These are phyloP conservation scores for Akanthomyces dipterigenus DNA, from an alignment of 2,329 filamentous ascomycete genomes.

Conservation along the genomic window DNA sequence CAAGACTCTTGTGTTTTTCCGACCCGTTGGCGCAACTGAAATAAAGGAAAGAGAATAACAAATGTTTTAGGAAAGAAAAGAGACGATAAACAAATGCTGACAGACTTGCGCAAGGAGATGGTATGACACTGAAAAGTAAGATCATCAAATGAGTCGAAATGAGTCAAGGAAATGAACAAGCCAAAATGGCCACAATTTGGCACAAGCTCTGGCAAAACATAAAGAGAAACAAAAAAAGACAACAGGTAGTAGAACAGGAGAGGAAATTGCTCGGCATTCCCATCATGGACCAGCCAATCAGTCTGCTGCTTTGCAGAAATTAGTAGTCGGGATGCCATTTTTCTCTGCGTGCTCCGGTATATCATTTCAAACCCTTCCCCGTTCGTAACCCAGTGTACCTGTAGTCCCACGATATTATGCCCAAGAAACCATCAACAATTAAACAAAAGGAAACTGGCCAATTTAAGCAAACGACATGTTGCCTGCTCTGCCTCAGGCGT, in stretches of 20 bases:
- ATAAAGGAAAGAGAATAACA: slow-evolving; percentile 17
- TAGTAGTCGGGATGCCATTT: slow-evolving; percentile 29
- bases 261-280: slow-evolving; percentile 28
- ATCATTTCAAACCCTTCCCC: slow-evolving; percentile 10
- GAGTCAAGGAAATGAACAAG: slow-evolving; percentile 8
- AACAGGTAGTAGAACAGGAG: slow-evolving; percentile 18
- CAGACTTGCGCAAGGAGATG: slow-evolving; percentile 20
- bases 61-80: slow-evolving; percentile 57
- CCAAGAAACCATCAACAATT: slow-evolving; percentile 15
- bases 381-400: slow-evolving; percentile 13
- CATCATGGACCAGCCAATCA: slow-evolving; percentile 47
- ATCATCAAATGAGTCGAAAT: slow-evolving; percentile 8
- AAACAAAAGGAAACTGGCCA: slow-evolving; percentile 10
- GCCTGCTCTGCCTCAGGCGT: slow-evolving; percentile 31
- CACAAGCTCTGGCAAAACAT: slow-evolving; percentile 30
- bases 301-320: slow-evolving; percentile 37
- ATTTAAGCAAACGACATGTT: slow-evolving; percentile 8
- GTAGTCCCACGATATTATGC: slow-evolving; percentile 12
- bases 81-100: slow-evolving; percentile 25
- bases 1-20: slow-evolving; percentile 1
- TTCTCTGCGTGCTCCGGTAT: slow-evolving; percentile 19
- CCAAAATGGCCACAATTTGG: slow-evolving; percentile 20
- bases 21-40: slow-evolving; percentile 8
- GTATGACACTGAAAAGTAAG: slow-evolving; percentile 16
- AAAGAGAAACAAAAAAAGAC: slow-evolving; percentile 33